These are phyloP conservation scores for Potentilla sterilis DNA, from an alignment of 306 rosid species.

Conservation along the genomic window DNA sequence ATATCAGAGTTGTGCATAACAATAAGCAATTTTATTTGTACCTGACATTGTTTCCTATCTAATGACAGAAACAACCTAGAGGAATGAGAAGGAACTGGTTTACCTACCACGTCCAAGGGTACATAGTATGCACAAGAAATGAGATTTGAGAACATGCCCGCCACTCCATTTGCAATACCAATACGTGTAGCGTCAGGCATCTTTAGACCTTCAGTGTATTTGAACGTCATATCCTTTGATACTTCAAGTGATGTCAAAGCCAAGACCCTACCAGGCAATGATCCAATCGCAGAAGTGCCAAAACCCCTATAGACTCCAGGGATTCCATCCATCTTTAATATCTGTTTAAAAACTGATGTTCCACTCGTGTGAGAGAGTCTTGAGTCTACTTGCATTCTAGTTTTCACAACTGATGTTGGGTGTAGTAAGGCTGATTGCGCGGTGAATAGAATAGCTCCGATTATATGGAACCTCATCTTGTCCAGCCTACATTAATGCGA, in stretches of 20 bases:
- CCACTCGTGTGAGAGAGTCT: slow-evolving; percentile 53
- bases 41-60: not conserved
- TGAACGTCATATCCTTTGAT: slow-evolving; percentile 61
- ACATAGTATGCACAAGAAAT: slow-evolving; percentile 72
- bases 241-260: slow-evolving; percentile 78
- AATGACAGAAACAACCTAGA: not conserved
- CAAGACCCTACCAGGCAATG: slow-evolving; percentile 76
- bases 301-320: slow-evolving; percentile 76
- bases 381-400: slow-evolving; percentile 78
- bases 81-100: slow-evolving; percentile 10
- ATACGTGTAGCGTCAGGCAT: slow-evolving; percentile 66
- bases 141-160: slow-evolving; percentile 72
- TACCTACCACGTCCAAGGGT: slow-evolving; percentile 79
- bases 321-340: slow-evolving; percentile 60
- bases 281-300: slow-evolving; percentile 81
- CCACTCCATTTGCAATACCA: slow-evolving; percentile 70
- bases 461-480: slow-evolving; percentile 70
- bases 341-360: slow-evolving; percentile 46
- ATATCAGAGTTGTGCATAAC: not conserved
- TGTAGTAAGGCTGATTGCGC: slow-evolving; percentile 71
- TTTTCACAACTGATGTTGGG: slow-evolving; percentile 75
- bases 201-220: slow-evolving; percentile 43
- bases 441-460: slow-evolving; percentile 75
- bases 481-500: slow-evolving; percentile 52
- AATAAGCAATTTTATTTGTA: not conserved